Evolutionary conservation across 495 filamentous ascomycete species (phyloP), one percentile per base, ranked within the genome.

Genomic region (Monascus purpureus): DNA sequence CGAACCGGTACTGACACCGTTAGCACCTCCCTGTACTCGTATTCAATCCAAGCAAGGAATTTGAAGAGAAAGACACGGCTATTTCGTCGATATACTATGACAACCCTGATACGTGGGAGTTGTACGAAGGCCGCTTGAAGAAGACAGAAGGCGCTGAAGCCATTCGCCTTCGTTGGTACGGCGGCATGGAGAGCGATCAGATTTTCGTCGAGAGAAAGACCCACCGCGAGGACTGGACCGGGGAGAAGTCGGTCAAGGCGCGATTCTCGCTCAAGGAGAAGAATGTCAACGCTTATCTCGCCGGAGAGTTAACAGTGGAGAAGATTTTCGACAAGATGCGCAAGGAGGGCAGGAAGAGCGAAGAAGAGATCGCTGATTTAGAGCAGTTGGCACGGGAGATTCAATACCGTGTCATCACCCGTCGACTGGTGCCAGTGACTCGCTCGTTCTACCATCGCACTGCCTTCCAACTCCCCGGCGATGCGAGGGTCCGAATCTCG

Each of bases 81-180:
- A 96, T 99, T 47, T 87, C 90, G 1, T 99, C 90, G 17, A 94
- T 99, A 41, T 99, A 99, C 61, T 96, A 77, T 47, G 90, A 99
- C 50, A 96, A 96, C 45, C 70, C 82, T 0, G 73, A 94, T 8
- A 92, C 72, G 13, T 99, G 85, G 74, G 82, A 93, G 33, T 61
- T 99, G 11, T 99, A 99, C 55, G 72, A 80, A 41, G 90, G 90
- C 3, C 81, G 90, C 15, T 55, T 99, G 37, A 92, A 93, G 65
- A 99, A 99, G 64, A 90, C 86, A 0, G 90, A 99, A 53, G 90
- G 90, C 29, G 90, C 90, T 2, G 90, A 99, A 61, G 90, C 90
- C 11, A 92, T 95, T 37, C 83, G 90, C 44, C 65, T 99, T 32
- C 75, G 90, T 33, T 99, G 90, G 90, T 99, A 99, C 47, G 90